Base-by-base conservation (phyloP, 805 yeast species). In the Kuraishia piskuri region DNA sequence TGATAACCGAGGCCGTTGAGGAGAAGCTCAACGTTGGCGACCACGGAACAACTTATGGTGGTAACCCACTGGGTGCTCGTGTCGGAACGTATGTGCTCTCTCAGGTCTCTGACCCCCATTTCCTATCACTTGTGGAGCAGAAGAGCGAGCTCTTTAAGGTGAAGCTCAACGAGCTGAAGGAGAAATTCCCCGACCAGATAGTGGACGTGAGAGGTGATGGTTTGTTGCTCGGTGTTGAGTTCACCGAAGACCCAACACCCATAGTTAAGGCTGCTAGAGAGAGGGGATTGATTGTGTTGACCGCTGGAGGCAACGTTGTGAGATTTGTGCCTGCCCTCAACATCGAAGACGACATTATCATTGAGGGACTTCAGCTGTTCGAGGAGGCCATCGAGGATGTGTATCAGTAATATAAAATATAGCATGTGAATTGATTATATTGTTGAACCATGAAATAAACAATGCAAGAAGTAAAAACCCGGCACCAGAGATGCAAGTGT, bases 31-130 rank as follows among this genome's bases (percentile, higher is more conserved):
- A 82, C 54, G 92, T 89, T 22, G 99, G 99, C 54, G 99, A 94
- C 65, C 99, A 92, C 66, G 99, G 99, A 54, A 92, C 98, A 2
- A 92, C 99, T 0, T 92, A 86, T 65, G 98, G 99, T 58, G 99
- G 99, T 53, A 94, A 94, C 68, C 98, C 98, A 53, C 73, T 94
- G 57, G 98, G 90, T 4, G 77, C 92, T 37, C 81, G 91, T 57
- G 80, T 94, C 50, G 96, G 90, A 4, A 72, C 77, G 47, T 84
- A 86, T 63, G 96, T 94, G 14, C 70, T 94, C 22, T 83, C 78
- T 52, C 78, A 81, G 60, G 77, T 94, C 48, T 76, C 90, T 14
- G 70, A 84, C 50, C 68, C 74, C 3, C 77, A 73, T 20, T 85
- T 94, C 58, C 75, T 89, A 61, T 64, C 69, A 7, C 68, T 74